Evolutionary conservation across 371 early-diverging fungal genomes (phyloP).

Genomic region (Apophysomyces trapeziformis): DNA sequence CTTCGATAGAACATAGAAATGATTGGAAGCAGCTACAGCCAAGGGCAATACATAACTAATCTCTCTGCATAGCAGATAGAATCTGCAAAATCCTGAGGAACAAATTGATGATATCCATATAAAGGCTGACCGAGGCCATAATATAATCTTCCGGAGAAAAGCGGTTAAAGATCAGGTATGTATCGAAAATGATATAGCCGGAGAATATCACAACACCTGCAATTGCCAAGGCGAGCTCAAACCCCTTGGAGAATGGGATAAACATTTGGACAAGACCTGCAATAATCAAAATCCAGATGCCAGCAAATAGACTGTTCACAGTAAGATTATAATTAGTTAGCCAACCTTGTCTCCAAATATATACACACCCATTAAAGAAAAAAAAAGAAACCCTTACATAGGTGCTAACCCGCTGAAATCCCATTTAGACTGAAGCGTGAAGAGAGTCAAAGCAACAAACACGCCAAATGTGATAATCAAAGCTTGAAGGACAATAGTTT

Average conservation of each 20-base stretch:
- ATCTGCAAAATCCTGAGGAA: constrained; percentile 76
- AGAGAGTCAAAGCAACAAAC: constrained; percentile 76
- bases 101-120: constrained; percentile 82
- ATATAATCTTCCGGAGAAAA: constrained; percentile 82
- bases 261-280: constrained; percentile 71
- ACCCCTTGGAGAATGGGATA: constrained; percentile 66
- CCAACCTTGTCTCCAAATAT: too few relatives aligned
- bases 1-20: too few relatives aligned
- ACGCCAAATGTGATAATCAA: constrained; percentile 74
- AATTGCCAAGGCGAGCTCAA: constrained; percentile 69
- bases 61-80: constrained; percentile 39
- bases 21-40: neutral
- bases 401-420: constrained; percentile 75
- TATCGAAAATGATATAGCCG: constrained; percentile 77
- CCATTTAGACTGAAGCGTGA: constrained; percentile 75
- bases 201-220: constrained; percentile 72
- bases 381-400: constrained; percentile 38
- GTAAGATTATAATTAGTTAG: too few relatives aligned
- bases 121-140: constrained; percentile 73
- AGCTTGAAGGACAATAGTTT: constrained; percentile 71
- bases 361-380: too few relatives aligned
- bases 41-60: constrained; percentile 12
- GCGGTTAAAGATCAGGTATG: constrained; percentile 69
- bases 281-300: constrained; percentile 63
- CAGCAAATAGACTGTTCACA: constrained; percentile 57